Conservation (phyloP, 352 stramenopile genomes). For the Phytophthora pistaciae region DNA sequence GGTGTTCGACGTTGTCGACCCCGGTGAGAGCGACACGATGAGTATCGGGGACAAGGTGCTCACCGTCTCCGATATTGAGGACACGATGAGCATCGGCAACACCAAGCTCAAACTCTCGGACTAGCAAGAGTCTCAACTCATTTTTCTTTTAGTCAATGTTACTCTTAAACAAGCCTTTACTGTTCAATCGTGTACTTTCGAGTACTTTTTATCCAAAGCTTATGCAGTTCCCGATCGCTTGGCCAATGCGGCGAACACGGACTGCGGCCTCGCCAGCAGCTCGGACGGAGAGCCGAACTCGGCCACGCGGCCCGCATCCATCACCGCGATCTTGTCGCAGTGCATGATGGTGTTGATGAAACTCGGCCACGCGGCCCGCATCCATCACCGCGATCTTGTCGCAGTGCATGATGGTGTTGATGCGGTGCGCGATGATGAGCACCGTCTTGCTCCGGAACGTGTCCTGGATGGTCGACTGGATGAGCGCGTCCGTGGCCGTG, state of each 20-base stretch:
- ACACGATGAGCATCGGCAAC: not conserved
- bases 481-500: conserved; percentile 59
- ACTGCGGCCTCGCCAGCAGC: conserved; percentile 77
- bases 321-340: conserved; percentile 90
- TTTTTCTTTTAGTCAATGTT: too few relatives aligned
- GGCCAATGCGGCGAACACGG: conserved; percentile 75
- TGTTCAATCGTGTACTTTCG: too few relatives aligned
- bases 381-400: conserved; percentile 93
- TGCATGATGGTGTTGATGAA: conserved; percentile 91
- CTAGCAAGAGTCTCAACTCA: not conserved
- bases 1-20: not conserved
- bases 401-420: conserved; percentile 92
- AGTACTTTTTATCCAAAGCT: not conserved
- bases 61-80: not conserved
- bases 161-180: too few relatives aligned
- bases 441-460: conserved; percentile 92
- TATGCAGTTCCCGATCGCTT: not conserved
- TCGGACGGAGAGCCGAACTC: conserved; percentile 91
- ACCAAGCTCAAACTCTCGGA: not conserved
- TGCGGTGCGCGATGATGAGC: conserved; percentile 80
- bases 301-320: conserved; percentile 87
- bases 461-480: conserved; percentile 78
- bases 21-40: not conserved
- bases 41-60: not conserved
- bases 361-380: conserved; percentile 88